Evolutionary conservation across 768 basidiomycete genomes (phyloP).

Genomic region (Rhizopogon vinicolor): DNA sequence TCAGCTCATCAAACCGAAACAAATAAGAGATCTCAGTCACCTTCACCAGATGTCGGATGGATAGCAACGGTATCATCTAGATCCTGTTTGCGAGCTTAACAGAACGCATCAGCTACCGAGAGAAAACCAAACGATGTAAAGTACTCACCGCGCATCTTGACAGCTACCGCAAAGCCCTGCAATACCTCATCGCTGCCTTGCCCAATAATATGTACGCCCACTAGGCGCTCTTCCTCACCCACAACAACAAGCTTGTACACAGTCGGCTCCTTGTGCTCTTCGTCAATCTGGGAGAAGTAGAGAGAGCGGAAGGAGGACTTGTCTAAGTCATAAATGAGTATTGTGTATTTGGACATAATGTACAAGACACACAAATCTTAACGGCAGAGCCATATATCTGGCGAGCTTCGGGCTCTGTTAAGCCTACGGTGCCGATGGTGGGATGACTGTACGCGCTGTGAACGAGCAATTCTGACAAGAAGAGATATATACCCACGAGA

Average conservation of each 20-base stretch:
- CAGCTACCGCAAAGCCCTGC: constrained; percentile 95
- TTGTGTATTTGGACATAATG: constrained; percentile 1
- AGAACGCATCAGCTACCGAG: neutral
- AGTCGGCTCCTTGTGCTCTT: constrained; percentile 92
- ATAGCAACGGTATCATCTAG: constrained; percentile 89
- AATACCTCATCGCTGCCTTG: constrained; percentile 88
- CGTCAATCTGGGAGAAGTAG: constrained; percentile 89
- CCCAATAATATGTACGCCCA: constrained; percentile 95
- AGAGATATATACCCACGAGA: constrained; percentile 63
- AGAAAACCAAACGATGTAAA: neutral
- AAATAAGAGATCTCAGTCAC: constrained; percentile 34
- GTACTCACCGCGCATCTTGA: constrained; percentile 86
- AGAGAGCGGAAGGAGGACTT: constrained; percentile 77
- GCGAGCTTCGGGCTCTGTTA: constrained; percentile 89
- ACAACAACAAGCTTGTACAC: constrained; percentile 87
- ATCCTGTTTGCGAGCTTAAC: constrained; percentile 66
- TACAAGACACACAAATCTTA: constrained; percentile 75
- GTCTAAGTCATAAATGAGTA: constrained; percentile 40
- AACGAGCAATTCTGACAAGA: constrained; percentile 1
- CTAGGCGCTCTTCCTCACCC: constrained; percentile 89
- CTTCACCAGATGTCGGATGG: constrained; percentile 84
- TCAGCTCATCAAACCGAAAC: constrained; percentile 12
- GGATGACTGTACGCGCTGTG: constrained; percentile 62
- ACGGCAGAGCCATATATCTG: constrained; percentile 83
- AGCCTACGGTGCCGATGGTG: constrained; percentile 90